Percentiles rank a stretch among this genome's conserved stretches.
Evolutionary conservation across 164 flowering plant genomes (phyloP).

Genomic region (Tinospora cordifolia): DNA sequence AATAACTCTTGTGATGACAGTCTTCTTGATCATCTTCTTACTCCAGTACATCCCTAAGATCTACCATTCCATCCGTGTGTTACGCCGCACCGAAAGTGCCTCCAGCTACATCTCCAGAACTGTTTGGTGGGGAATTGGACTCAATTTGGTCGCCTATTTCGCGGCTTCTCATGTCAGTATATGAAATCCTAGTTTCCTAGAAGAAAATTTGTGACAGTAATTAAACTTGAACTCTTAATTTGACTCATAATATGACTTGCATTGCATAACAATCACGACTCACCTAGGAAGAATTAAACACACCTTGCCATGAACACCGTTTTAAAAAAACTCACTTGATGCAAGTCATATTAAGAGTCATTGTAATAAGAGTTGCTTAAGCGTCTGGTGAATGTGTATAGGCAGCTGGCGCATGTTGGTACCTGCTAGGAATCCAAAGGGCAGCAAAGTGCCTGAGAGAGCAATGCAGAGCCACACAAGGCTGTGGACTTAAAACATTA

Average conservation of each 20-base stretch:
- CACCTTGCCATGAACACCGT: too few species aligned
- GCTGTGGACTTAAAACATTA: slow-evolving; percentile 39
- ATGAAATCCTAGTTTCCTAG: too few species aligned
- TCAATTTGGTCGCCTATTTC: slow-evolving; percentile 82
- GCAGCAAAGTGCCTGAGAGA: slow-evolving; percentile 60
- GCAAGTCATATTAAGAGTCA: too few species aligned
- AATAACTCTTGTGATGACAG: slow-evolving; percentile 64
- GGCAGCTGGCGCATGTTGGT: slow-evolving; percentile 99
- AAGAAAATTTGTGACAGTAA: too few species aligned
- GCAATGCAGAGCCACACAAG: slow-evolving; percentile 39
- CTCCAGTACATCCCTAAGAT: slow-evolving; percentile 88
- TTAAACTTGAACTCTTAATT: too few species aligned
- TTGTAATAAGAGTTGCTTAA: too few species aligned
- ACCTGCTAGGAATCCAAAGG: slow-evolving; percentile 83
- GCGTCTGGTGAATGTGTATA: slow-evolving; percentile 12
- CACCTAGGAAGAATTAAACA: too few species aligned
- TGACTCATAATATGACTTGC: too few species aligned
- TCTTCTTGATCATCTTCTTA: slow-evolving; percentile 58
- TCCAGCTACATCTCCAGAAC: slow-evolving; percentile 88
- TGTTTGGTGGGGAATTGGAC: slow-evolving; percentile 95
- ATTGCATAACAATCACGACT: too few species aligned
- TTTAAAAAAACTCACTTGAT: too few species aligned
- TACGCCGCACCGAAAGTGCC: slow-evolving; percentile 68
- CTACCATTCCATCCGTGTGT: slow-evolving; percentile 67
- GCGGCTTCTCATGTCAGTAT: slow-evolving; percentile 79